Evolutionary conservation across 2,329 filamentous ascomycete genomes (phyloP), one percentile per base, ranked within the genome.

Genomic region (Dryadomyces sulphureus): DNA sequence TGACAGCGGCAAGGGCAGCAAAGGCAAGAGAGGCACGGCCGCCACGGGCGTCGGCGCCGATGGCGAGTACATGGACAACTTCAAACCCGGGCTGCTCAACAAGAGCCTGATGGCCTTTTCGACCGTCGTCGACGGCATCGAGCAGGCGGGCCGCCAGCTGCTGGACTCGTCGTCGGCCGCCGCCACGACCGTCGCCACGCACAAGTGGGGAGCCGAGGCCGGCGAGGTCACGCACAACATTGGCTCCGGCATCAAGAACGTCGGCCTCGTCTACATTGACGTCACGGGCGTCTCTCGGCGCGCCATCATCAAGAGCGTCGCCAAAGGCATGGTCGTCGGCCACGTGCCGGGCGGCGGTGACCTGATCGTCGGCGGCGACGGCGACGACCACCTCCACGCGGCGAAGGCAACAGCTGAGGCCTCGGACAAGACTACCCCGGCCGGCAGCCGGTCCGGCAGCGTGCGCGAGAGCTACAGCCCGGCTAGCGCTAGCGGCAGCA

Each of bases 41-140:
- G 60, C 65, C 14, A 77, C 73, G 55, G 79, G 81, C 1, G 75
- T 72, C 48, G 84, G 84, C 49, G 75, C 79, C 49, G 77, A 89
- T 50, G 85, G 85, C 32, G 78, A 79, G 44, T 70, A 72, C 4
- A 58, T 76, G 7, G 67, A 72, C 2, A 62, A 60, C 17, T 93
- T 92, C 65, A 94, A 94, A 64, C 90, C 92, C 0, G 90, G 92
- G 5, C 66, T 98, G 25, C 66, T 98, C 53, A 98, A 98, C 67
- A 95, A 94, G 71, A 88, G 81, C 51, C 69, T 98, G 67, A 96
- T 98, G 68, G 92, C 92, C 0, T 96, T 96, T 62, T 87, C 84
- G 35, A 98, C 92, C 0, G 77, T 98, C 39, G 85, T 88, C 21
- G 92, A 98, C 57, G 92, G 92, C 34, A 84, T 96, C 48, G 89